These are phyloP conservation scores for Solanum rostratum DNA, from an alignment of 257 asterid genomes.

Conservation along the genomic window DNA sequence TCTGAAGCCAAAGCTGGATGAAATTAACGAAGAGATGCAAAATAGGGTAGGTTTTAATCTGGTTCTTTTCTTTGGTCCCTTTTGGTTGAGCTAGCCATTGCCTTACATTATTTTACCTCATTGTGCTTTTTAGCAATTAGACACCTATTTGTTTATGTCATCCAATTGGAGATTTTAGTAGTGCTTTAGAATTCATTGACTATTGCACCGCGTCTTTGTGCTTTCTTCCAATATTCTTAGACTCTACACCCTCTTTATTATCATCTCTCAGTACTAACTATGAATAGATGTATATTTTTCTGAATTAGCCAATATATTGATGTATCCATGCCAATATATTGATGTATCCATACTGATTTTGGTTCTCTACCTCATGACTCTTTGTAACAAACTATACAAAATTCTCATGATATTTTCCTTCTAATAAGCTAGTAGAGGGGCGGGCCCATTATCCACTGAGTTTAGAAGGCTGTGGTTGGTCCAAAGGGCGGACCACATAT, in stretches of 20 bases:
- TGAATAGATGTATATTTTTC: background rate
- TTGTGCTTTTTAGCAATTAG: background rate
- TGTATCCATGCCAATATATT: background rate
- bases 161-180: background rate
- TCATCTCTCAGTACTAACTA: background rate
- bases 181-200: background rate
- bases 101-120: background rate
- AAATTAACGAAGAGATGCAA: constrained; percentile 62
- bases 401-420: background rate
- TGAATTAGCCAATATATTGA: background rate
- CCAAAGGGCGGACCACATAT: no score
- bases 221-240: background rate
- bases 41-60: constrained; percentile 36
- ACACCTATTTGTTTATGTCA: background rate
- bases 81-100: background rate
- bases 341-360: background rate
- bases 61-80: background rate
- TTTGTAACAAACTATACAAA: background rate
- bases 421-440: background rate
- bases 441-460: no score
- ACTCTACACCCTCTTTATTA: background rate
- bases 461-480: no score
- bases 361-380: background rate
- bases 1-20: constrained; percentile 64
- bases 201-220: background rate